These are phyloP conservation scores for California macrophylla DNA, from an alignment of 441 rosid genomes.

Conservation along the genomic window DNA sequence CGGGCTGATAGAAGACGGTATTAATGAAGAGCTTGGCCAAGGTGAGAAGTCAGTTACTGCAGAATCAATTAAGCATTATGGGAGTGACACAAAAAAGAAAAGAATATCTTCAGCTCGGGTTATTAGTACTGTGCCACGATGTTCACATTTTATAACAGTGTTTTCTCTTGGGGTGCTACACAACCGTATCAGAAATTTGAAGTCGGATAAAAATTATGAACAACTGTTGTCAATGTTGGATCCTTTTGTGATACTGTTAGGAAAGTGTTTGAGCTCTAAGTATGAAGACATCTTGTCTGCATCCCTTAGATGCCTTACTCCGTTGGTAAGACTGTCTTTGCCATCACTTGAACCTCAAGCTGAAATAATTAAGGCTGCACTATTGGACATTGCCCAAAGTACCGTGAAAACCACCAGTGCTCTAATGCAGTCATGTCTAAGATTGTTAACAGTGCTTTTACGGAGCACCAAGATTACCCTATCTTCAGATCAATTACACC, in stretches of 20 bases:
- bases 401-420: slow-evolving; percentile 47
- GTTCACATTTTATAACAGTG: slow-evolving; percentile 62
- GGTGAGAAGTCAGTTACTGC: slow-evolving; percentile 24
- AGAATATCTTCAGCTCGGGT: slow-evolving; percentile 20
- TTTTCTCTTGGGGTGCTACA: slow-evolving; percentile 69
- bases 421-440: slow-evolving; percentile 71
- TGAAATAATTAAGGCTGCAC: slow-evolving; percentile 61
- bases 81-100: slow-evolving; percentile 28
- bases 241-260: slow-evolving; percentile 65
- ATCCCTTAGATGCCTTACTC: slow-evolving; percentile 68
- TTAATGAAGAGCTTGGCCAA: slow-evolving; percentile 38
- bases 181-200: slow-evolving; percentile 43
- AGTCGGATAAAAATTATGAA: slow-evolving; percentile 35
- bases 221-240: slow-evolving; percentile 62
- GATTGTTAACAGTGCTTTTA: slow-evolving; percentile 68
- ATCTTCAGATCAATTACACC: slow-evolving; percentile 60
- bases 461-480: slow-evolving; percentile 48
- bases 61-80: slow-evolving; percentile 22
- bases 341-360: slow-evolving; percentile 68
- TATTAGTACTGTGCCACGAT: slow-evolving; percentile 33
- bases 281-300: slow-evolving; percentile 72
- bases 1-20: slow-evolving; percentile 53
- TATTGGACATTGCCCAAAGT: slow-evolving; percentile 63
- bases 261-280: slow-evolving; percentile 70
- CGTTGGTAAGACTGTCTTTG: slow-evolving; percentile 61